phyloP scores from a whole-genome alignment of 2,329 filamentous ascomycete genomes.

The Eutypa lata region DNA sequence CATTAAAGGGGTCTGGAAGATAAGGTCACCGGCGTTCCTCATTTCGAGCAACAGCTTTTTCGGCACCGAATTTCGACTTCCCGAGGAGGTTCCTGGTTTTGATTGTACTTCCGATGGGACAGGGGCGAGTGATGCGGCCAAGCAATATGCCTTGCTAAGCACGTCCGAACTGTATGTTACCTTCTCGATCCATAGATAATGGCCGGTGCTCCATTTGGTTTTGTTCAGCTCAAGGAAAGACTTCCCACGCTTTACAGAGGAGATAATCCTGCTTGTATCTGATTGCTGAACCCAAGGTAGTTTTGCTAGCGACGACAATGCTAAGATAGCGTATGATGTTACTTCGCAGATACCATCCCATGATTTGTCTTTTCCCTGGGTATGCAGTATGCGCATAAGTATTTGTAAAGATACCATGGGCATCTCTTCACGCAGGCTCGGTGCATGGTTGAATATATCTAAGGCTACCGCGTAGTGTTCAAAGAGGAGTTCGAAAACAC shows the following conservation, averaged over 20 bases:
- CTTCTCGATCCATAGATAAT: slow-evolving; percentile 4
- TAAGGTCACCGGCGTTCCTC: neutral
- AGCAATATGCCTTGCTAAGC: slow-evolving; percentile 3
- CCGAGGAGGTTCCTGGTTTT: neutral
- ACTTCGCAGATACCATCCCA: slow-evolving; percentile 7
- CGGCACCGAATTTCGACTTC: neutral
- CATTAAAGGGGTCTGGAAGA: neutral
- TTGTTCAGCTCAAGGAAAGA: neutral
- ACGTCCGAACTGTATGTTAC: slow-evolving; percentile 1
- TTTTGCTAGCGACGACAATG: neutral
- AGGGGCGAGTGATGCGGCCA: neutral
- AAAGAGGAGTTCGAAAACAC: slow-evolving; percentile 1
- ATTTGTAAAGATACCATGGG: slow-evolving; percentile 5
- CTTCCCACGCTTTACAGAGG: neutral
- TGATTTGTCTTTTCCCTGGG: slow-evolving; percentile 2
- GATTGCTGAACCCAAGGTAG: slow-evolving; percentile 2
- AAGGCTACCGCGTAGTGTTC: neutral
- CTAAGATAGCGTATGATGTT: slow-evolving; percentile 5
- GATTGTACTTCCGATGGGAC: neutral
- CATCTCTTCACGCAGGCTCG: slow-evolving; percentile 1
- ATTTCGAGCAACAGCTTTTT: neutral
- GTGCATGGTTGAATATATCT: neutral
- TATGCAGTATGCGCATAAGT: neutral
- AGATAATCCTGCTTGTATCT: neutral
- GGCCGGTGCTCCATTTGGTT: neutral